A percentile compares a stretch with the other conserved stretches of the same genome.
Conservation (phyloP, 1,139 yeast species). For the Insectozyma bohioensis region DNA sequence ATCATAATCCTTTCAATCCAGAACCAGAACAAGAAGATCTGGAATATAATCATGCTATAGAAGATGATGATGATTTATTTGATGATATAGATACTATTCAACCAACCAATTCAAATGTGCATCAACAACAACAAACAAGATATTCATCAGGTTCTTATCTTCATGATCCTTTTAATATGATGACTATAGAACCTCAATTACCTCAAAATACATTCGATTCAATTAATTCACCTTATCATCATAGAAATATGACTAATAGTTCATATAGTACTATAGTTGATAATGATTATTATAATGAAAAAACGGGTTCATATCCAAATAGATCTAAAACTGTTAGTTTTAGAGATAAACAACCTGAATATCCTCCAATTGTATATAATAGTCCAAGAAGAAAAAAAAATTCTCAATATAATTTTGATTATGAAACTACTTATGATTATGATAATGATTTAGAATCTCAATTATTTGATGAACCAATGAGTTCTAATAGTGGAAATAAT, state of each 20-base stretch:
- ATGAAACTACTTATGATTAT: conserved; percentile 15
- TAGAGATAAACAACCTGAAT: conserved; percentile 36
- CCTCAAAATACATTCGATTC: conserved; percentile 2
- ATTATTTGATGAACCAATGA: not conserved
- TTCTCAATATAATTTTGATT: conserved; percentile 20
- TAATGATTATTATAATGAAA: conserved; percentile 4
- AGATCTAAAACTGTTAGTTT: conserved; percentile 34
- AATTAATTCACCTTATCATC: conserved; percentile 2
- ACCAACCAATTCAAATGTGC: conserved; percentile 4
- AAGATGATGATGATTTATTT: too few species aligned
- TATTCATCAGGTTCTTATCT: conserved; percentile 1
- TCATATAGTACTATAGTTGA: conserved; percentile 22
- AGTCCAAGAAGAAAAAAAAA: conserved; percentile 29
- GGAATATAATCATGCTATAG: too few species aligned
- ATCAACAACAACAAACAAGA: conserved; percentile 2
- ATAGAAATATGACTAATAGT: conserved; percentile 13
- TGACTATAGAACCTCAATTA: conserved; percentile 1
- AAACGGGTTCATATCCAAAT: conserved; percentile 14
- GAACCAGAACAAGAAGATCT: too few species aligned
- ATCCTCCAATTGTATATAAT: conserved; percentile 32
- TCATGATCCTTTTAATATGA: too few species aligned
- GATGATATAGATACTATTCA: too few species aligned
- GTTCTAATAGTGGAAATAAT: not conserved
- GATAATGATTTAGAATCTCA: not conserved
- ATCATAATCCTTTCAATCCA: not conserved